Evolutionary conservation across 2,329 filamentous ascomycete species (phyloP), one percentile per base, ranked within the genome.

Genomic region (Fusarium multiceps): DNA sequence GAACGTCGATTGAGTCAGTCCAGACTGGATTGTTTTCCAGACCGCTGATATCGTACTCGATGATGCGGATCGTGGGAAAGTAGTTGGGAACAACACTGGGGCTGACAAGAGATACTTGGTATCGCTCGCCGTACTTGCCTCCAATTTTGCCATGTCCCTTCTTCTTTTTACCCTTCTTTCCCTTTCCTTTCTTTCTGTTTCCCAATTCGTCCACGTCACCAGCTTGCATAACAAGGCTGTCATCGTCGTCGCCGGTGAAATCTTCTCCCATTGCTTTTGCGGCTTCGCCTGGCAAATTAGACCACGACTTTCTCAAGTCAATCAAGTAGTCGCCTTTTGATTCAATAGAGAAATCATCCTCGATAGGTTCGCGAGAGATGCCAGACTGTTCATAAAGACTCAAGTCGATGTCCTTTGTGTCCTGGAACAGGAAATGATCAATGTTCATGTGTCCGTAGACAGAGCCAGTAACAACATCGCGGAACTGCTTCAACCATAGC

Each of bases 361-460:
- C 83, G 76, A 84, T 80, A 3, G 72, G 61, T 6, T 63, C 43
- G 25, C 72, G 69, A 3, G 34, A 55, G 34, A 74, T 63, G 21
- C 75, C 60, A 11, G 45, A 45, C 14, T 71, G 40, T n/a, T 78
- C 72, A 4, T 78, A 55, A 73, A 45, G 80, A 69, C 82, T 81
- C 49, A 93, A 85, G 65, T 92, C 86, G 56, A 98, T 85, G 1
- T 97, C 88, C 42, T 92, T 85, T 60, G 90, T 93, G 78, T 98
- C 95, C 74, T 97, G 93, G 18, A 99, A 82, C 76, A 98, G 87
- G 80, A 99, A 99, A 79, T 99, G 96, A 75, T 99, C 96, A 70
- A 98, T 92, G 76, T 99, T 99, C 96, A 99, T 98, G 78, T 99
- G 96, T 3, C 95, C 96, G 76, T 92, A 99, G 8, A 97, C 77